Evolutionary conservation across 2,329 filamentous ascomycete genomes (phyloP).

Genomic region (Pseudogymnoascus sp.): DNA sequence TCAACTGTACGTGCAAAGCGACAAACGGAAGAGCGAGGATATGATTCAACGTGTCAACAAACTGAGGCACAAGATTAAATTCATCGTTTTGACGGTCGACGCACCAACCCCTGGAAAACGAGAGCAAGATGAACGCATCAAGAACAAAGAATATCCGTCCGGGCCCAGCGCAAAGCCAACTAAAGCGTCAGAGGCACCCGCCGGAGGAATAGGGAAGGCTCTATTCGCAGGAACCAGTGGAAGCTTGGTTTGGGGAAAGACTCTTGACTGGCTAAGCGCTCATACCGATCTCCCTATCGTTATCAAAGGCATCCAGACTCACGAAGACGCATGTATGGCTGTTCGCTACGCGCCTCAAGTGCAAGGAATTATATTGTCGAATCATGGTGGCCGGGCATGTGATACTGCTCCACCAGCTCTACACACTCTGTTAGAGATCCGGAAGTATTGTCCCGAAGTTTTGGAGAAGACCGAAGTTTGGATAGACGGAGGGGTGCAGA

Average conservation of each 20-base stretch:
- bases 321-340: constrained; percentile 51
- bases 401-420: constrained; percentile 46
- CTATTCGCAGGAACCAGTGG: constrained; percentile 48
- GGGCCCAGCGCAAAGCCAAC: constrained; percentile 41
- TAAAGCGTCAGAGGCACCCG: constrained; percentile 32
- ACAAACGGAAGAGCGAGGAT: constrained; percentile 42
- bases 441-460: constrained; percentile 14
- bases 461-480: constrained; percentile 13
- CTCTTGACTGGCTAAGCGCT: constrained; percentile 56
- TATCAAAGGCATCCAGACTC: constrained; percentile 61
- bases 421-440: constrained; percentile 36
- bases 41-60: constrained; percentile 39
- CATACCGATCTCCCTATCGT: constrained; percentile 47
- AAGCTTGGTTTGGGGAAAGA: constrained; percentile 52
- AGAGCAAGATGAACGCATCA: constrained; percentile 37
- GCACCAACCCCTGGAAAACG: constrained; percentile 47
- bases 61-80: constrained; percentile 35
- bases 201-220: constrained; percentile 44
- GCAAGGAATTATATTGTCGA: constrained; percentile 55
- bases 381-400: constrained; percentile 56
- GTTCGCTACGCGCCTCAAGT: constrained; percentile 39
- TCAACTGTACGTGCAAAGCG: constrained; percentile 53
- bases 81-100: constrained; percentile 51
- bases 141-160: constrained; percentile 40
- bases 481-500: constrained; percentile 13